A percentile compares a stretch with the other conserved stretches of the same genome.
phyloP scores from a whole-genome alignment of 768 basidiomycete species.

The Strobilomyces confusus region DNA sequence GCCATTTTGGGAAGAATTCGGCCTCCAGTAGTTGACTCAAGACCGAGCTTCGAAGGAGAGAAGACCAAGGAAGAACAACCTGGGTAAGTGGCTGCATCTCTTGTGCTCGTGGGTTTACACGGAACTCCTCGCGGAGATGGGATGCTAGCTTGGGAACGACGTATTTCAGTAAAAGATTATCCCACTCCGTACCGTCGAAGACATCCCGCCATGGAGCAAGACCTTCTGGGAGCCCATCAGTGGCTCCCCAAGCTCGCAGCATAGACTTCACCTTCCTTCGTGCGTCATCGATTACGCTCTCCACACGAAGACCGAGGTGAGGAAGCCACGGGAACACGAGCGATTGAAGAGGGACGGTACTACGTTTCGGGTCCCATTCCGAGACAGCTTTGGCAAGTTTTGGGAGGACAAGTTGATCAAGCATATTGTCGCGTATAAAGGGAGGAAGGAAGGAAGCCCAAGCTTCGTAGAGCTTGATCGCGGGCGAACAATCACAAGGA shows the following conservation, averaged over 20 bases:
- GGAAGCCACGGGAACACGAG: slow-evolving; percentile 97
- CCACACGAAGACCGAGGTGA: slow-evolving; percentile 75
- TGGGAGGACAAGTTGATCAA: slow-evolving; percentile 93
- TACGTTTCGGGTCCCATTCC: slow-evolving; percentile 72
- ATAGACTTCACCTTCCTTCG: slow-evolving; percentile 79
- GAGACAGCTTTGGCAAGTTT: slow-evolving; percentile 83
- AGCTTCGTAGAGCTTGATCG: slow-evolving; percentile 77
- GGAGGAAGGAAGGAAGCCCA: slow-evolving; percentile 87
- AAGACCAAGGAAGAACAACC: slow-evolving; percentile 69
- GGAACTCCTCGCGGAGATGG: slow-evolving; percentile 78
- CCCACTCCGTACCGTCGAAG: slow-evolving; percentile 83
- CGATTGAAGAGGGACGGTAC: slow-evolving; percentile 58
- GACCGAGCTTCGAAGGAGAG: slow-evolving; percentile 68
- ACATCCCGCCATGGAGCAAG: slow-evolving; percentile 82
- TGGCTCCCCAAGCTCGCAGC: slow-evolving; percentile 68
- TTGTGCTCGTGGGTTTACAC: slow-evolving; percentile 87
- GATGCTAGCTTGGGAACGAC: slow-evolving; percentile 88
- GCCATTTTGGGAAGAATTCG: slow-evolving; percentile 94
- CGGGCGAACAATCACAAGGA: slow-evolving; percentile 66
- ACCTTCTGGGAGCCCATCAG: slow-evolving; percentile 73
- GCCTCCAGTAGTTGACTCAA: slow-evolving; percentile 81
- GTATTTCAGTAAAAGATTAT: slow-evolving; percentile 84
- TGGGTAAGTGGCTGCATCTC: slow-evolving; percentile 76
- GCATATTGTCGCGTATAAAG: slow-evolving; percentile 91
- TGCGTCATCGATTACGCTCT: slow-evolving; percentile 83